Conservation (phyloP, 2,329 filamentous ascomycete species). For the Setomelanomma holmii region DNA sequence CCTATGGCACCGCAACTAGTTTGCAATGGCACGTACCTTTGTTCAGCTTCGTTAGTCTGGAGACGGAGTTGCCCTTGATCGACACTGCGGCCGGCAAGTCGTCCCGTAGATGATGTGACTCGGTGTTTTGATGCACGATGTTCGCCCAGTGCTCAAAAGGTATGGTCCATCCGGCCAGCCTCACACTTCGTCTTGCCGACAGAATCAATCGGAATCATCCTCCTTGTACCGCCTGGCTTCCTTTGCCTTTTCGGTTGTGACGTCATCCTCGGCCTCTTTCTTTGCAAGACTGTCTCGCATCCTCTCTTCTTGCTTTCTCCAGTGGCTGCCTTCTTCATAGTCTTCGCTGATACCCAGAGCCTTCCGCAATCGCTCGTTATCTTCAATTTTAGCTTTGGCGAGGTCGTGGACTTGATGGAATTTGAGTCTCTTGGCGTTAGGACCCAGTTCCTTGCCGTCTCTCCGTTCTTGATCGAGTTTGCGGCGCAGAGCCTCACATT, state of each 20-base stretch:
- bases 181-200: no score
- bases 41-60: no score
- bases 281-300: constrained; percentile 54
- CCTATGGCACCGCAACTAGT: no score
- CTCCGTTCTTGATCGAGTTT: constrained; percentile 62
- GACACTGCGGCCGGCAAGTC: no score
- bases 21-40: no score
- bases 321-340: constrained; percentile 86
- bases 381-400: constrained; percentile 93
- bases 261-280: constrained; percentile 47
- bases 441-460: constrained; percentile 43
- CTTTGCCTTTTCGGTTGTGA: constrained; percentile 29
- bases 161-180: no score
- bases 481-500: constrained; percentile 70
- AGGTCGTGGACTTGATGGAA: constrained; percentile 95
- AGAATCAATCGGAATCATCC: constrained; percentile 41
- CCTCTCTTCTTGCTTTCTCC: constrained; percentile 82
- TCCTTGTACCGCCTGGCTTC: constrained; percentile 33
- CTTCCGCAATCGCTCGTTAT: constrained; percentile 85
- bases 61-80: no score
- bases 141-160: no score
- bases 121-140: no score
- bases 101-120: no score
- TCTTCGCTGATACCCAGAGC: constrained; percentile 87
- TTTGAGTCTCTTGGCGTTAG: constrained; percentile 71